Evolutionary conservation across 129 eudicot species (phyloP).

Genomic region (Chrysanthemum makinoi): DNA sequence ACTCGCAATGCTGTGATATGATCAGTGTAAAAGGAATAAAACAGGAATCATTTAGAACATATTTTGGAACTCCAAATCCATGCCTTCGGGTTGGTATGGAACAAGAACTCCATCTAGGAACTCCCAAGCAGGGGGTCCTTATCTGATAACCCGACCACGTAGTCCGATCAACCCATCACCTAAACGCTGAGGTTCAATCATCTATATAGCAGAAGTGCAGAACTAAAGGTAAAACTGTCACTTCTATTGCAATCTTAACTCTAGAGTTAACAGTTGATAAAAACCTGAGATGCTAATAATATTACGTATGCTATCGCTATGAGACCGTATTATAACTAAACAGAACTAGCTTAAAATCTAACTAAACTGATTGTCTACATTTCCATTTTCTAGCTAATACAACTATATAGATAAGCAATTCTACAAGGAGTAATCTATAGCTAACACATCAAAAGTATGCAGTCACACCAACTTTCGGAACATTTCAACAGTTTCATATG

Average conservation of each 20-base stretch:
- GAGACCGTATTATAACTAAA: slow-evolving; percentile 13
- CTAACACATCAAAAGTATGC: not conserved
- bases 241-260: no score
- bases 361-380: not conserved
- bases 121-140: not conserved
- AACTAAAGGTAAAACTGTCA: no score
- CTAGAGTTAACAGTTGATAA: no score
- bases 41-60: not conserved
- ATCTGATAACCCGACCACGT: no score
- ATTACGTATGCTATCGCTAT: not conserved
- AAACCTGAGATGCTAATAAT: no score
- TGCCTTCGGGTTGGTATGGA: not conserved
- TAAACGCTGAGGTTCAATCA: no score
- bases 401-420: no score
- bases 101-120: not conserved
- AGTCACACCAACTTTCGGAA: slow-evolving; percentile 18
- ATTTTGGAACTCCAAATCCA: slow-evolving; percentile 11
- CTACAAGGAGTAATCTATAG: no score
- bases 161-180: no score
- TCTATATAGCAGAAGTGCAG: no score
- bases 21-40: not conserved
- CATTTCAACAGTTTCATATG: not conserved
- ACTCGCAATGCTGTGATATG: slow-evolving; percentile 14
- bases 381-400: no score
- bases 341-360: slow-evolving; percentile 8